Percentiles rank a stretch among this genome's conserved stretches.
phyloP scores from a whole-genome alignment of 768 basidiomycete genomes.

The Trametes maxima region DNA sequence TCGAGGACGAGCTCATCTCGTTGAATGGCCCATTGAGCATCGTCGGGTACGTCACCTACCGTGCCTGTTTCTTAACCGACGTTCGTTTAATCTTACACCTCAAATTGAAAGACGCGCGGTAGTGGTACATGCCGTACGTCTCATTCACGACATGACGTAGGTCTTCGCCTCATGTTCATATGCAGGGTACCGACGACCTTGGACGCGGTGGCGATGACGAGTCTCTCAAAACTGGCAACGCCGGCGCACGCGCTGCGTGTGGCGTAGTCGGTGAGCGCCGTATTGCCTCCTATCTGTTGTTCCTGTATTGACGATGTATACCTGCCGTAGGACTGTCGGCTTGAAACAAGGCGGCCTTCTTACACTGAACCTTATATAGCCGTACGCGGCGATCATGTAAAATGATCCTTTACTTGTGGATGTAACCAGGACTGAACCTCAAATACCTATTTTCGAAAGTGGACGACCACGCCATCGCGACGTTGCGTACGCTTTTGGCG shows the following conservation, averaged over 20 bases:
- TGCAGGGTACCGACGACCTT: constrained; percentile 75
- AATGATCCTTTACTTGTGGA: no score
- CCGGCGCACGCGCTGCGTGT: constrained; percentile 76
- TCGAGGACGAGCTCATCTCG: constrained; percentile 63
- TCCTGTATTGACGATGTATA: not conserved
- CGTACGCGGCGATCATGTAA: no score
- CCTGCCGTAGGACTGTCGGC: not conserved
- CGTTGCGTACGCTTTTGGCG: no score
- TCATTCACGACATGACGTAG: not conserved
- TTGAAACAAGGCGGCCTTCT: not conserved
- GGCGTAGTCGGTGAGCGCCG: constrained; percentile 66
- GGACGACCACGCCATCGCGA: no score
- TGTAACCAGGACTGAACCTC: no score
- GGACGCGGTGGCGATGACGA: constrained; percentile 70
- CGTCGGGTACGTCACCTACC: constrained; percentile 54
- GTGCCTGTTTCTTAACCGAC: no score
- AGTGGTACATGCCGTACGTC: constrained; percentile 68
- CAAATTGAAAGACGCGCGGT: constrained; percentile 55
- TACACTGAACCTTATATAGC: no score
- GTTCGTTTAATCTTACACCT: not conserved
- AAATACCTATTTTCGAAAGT: no score
- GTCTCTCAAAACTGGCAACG: constrained; percentile 78
- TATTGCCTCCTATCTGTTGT: constrained; percentile 1
- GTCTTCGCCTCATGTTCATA: not conserved
- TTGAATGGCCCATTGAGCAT: constrained; percentile 70